Evolutionary conservation across 371 early-diverging fungal species (phyloP), one percentile per base, ranked within the genome.

Genomic region (Mortierella sp.): DNA sequence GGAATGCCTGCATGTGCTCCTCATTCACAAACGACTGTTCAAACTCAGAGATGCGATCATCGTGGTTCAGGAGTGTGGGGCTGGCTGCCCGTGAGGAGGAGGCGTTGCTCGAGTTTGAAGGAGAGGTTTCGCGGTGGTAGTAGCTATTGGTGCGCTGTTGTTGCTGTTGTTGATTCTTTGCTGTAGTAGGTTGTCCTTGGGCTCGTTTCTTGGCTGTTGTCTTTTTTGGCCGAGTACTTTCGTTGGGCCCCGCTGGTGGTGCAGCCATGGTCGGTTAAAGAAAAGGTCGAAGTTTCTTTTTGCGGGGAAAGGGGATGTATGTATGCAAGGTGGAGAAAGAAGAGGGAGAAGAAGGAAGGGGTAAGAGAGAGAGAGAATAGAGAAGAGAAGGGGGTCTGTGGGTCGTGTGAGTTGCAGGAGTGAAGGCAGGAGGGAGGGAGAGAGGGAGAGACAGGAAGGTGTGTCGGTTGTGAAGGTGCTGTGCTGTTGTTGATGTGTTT

Each of bases 1-100:
- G 82, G 71, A 93, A 92, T 37, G 89, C 90, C 6, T 75, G 71
- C 21, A 93, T 89, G 79, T 93, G 91, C 0, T 87, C 88, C 74
- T 90, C 89, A 75, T 91, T 90, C 16, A 90, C 88, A 72, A 87
- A 92, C 3, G 87, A 88, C 6, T 81, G 78, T 16, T 89, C 87
- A 48, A 86, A 77, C 53, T 88, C 88, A 19, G 73, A 48, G 48
- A 81, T 76, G 57, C 24, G 43, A 14, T 57, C 51, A 14, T 77
- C 73, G 11, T 80, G 48, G 40, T 37, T 51, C 6, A 53, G 61
- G 50, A 75, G 73, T 0, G 43, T 74, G 10, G 84, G 84, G 26
- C 84, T 84, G 0, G 78, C 57, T 2, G 80, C 31, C 59, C 84
- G 71, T 16, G 84, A 80, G 16, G 84, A 77, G n/a, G 67, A 67